Evolutionary conservation across 2,329 filamentous ascomycete species (phyloP), one percentile per base, ranked within the genome.

Genomic region (Aspergillus neotritici): DNA sequence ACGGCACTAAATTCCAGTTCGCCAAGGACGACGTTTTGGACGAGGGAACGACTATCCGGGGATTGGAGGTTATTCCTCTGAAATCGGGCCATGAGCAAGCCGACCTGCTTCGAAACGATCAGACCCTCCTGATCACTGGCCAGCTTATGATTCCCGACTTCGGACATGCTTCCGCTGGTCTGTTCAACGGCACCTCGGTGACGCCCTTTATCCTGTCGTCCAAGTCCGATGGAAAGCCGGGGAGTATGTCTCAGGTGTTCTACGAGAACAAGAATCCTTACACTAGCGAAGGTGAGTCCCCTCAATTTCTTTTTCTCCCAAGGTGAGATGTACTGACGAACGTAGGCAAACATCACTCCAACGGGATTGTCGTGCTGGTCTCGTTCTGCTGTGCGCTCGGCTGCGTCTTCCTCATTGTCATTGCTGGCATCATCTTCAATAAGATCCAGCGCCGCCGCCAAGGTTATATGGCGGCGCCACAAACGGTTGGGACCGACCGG

Each of bases 101-200:
- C 21, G 21, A 25, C 21, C 7, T 25, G 21, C 14, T 84, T 78
- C 1, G 68, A 82, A 37, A 71, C 30, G 67, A 73, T 11, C 81
- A 78, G 2, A 67, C 78, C 31, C 71, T 89, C 5, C 68, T 98
- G 12, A 75, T 97, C 38, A 87, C 87, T n/a, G 93, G 93, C 31
- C 79, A 84, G 41, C 79, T 98, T 53, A 77, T 81, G 51, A 75
- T 97, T 13, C 80, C 84, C 0, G 71, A 72, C 37, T 89, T 89
- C 60, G 90, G 91, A 46, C 83, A 82, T 44, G 87, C 85, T 5
- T 94, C 91, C 11, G 89, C 87, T 7, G 91, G 83, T 6, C 72
- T 96, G 21, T 98, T 86, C 71, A 87, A 97, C 59, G 93, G 93
- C 56, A 87, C 82, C 9, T 70, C 73, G 3, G 82, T 91, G 61